Evolutionary conservation across 2,329 filamentous ascomycete species (phyloP).

Genomic region (Aspergillus sp.): DNA sequence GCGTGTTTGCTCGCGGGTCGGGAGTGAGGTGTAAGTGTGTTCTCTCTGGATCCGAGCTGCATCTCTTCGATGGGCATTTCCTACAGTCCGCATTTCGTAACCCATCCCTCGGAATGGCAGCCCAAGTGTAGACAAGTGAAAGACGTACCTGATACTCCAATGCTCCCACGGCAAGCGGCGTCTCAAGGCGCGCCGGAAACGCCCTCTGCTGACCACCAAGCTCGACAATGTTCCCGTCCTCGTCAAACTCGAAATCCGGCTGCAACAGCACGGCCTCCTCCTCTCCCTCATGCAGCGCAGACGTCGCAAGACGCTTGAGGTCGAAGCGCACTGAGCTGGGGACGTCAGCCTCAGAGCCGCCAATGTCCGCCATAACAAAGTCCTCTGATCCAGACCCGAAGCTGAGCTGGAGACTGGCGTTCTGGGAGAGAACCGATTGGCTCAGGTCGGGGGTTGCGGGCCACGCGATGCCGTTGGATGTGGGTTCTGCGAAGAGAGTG

Average conservation of each 20-base stretch:
- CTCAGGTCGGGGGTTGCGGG: conserved; percentile 33
- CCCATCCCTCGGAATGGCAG: too few species aligned
- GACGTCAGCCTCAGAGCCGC: conserved; percentile 41
- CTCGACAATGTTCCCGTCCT: conserved; percentile 59
- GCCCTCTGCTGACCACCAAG: conserved; percentile 22
- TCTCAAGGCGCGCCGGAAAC: conserved; percentile 4
- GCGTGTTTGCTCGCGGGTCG: neutral
- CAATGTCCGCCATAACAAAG: conserved; percentile 33
- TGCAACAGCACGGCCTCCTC: conserved; percentile 50
- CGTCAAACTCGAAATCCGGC: conserved; percentile 61
- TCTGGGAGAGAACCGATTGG: conserved; percentile 26
- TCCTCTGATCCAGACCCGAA: conserved; percentile 47
- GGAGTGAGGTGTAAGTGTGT: neutral
- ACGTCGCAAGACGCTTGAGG: conserved; percentile 24
- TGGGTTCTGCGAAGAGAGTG: conserved; percentile 24
- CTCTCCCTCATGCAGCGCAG: conserved; percentile 41
- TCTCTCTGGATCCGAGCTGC: neutral
- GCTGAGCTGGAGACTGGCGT: conserved; percentile 39
- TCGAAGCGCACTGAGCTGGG: conserved; percentile 33
- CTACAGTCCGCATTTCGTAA: too few species aligned
- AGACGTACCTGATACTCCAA: too few species aligned
- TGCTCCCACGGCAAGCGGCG: too few species aligned
- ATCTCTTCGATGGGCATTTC: too few species aligned
- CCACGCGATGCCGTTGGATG: conserved; percentile 26
- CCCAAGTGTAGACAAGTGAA: too few species aligned